Percentiles rank a stretch among this genome's conserved stretches.
phyloP scores from a whole-genome alignment of 306 rosid genomes.

The Adenanthera pavonina region DNA sequence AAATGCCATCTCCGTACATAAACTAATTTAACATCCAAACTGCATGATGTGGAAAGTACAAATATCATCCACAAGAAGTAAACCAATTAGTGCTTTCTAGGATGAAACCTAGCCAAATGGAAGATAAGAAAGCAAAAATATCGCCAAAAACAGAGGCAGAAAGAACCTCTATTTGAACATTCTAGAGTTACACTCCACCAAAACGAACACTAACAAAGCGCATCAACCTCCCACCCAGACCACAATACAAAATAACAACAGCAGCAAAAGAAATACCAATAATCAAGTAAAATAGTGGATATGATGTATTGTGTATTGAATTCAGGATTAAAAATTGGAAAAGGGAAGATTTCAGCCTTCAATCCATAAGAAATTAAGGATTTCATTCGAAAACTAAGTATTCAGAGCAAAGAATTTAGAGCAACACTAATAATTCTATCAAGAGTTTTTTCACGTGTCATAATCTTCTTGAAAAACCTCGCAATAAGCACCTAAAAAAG shows the following conservation, averaged over 20 bases:
- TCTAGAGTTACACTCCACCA: neutral
- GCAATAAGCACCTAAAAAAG: neutral
- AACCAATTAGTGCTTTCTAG: neutral
- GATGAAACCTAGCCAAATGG: neutral
- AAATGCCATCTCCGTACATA: neutral
- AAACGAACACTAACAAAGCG: neutral
- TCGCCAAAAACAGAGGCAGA: neutral
- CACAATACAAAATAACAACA: too few species aligned
- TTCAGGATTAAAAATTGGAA: too few species aligned
- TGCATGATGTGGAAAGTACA: neutral
- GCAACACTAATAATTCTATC: neutral
- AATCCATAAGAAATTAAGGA: too few species aligned
- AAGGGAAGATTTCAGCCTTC: neutral
- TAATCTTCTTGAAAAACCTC: neutral
- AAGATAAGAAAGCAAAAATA: too few species aligned
- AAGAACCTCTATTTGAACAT: neutral
- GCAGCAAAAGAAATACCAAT: neutral
- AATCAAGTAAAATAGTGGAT: too few species aligned
- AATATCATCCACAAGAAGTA: neutral
- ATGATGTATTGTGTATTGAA: neutral
- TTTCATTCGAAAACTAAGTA: neutral
- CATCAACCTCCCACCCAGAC: neutral
- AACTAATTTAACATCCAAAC: slow-evolving; percentile 11
- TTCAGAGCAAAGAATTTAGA: too few species aligned
- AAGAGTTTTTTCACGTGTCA: neutral